Base-by-base conservation (phyloP, 768 basidiomycete species). In the Boletellus ananas region DNA sequence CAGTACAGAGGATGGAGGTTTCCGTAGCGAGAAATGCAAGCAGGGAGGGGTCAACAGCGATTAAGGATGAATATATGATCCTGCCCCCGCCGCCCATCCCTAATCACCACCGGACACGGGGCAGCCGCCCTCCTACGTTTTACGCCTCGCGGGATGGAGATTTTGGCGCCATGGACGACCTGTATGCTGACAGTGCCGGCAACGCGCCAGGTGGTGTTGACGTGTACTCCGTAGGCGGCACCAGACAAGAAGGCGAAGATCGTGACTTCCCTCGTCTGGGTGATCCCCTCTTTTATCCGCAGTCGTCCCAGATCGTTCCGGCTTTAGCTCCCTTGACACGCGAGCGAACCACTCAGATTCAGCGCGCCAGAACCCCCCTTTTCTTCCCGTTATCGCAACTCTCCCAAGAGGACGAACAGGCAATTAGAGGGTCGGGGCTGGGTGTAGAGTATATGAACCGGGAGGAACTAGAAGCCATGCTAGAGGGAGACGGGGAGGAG, bases 381-480 rank as follows among this genome's bases (percentile, higher is more conserved):
- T 79, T 48, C 62, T 80, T 60, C 71, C 83, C 63, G 58, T 73
- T 49, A 71, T 80, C 83, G n/a, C 84, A 84, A 60, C 72, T 85
- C 34, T 84, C 86, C 3, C 72, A 71, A 25, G 75, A 73, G 27
- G 77, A 80, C 34, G 71, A 75, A 56, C 78, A 74, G 44, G 72
- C 74, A 6, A 72, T 89, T 39, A 74, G 74, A 34, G 74, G 73
- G 23, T 81, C 83, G 1, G 87, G 87, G 5, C 68, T 90, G 25
- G 85, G 83, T 3, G 72, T 84, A 20, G 85, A 87, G 58, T 61
- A 74, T 52, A 87, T 90, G 86, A 71, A 74, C 50, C 73, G 66
- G 6, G 75, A 80, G 20, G 85, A 88, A 61, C 65, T 89, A 33
- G 74, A 70, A 18, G 80, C 76, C 21, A 63, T 70, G 64, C 42